A percentile compares a stretch with the other conserved stretches of the same genome.
These are phyloP conservation scores for Leccinum fallax DNA, from an alignment of 1,284 basidiomycete genomes.

Conservation along the genomic window DNA sequence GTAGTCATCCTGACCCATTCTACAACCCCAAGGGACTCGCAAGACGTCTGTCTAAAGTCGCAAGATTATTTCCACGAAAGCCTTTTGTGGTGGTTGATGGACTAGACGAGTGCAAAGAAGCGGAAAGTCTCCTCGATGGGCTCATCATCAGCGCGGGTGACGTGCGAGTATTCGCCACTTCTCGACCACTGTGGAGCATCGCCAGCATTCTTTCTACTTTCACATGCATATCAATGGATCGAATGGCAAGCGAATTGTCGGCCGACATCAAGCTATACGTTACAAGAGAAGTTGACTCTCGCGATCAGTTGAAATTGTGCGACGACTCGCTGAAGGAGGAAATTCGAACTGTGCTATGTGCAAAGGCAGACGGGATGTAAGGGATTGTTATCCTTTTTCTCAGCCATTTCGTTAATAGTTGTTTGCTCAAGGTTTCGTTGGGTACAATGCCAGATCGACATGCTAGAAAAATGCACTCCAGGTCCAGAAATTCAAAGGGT, in stretches of 20 bases:
- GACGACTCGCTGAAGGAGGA: constrained; percentile 4
- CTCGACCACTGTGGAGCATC: constrained; percentile 8
- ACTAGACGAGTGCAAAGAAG: constrained; percentile 17
- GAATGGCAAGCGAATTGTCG: constrained; percentile 3
- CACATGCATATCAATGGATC: constrained; percentile 11
- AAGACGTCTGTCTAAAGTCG: constrained; percentile 5
- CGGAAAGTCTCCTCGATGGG: background rate
- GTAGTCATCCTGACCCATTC: constrained; percentile 5
- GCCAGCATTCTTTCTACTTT: background rate
- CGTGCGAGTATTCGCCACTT: constrained; percentile 7
- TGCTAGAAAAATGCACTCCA: constrained; percentile 1
- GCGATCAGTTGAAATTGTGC: background rate
- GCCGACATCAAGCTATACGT: constrained; percentile 10
- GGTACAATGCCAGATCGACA: constrained; percentile 18
- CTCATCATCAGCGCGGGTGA: background rate
- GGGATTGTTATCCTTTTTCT: background rate
- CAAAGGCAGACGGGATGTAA: constrained; percentile 5
- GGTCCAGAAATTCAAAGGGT: constrained; percentile 1
- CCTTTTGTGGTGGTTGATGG: constrained; percentile 11
- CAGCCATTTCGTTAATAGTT: background rate
- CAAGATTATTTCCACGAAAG: background rate
- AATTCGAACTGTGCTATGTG: constrained; percentile 6
- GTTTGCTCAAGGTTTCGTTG: constrained; percentile 11
- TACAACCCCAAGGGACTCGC: constrained; percentile 8
- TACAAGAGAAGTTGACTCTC: constrained; percentile 8